Percentiles rank a stretch among this genome's conserved stretches.
phyloP scores from a whole-genome alignment of 148 eudicot species.

The Rhododendron molle region DNA sequence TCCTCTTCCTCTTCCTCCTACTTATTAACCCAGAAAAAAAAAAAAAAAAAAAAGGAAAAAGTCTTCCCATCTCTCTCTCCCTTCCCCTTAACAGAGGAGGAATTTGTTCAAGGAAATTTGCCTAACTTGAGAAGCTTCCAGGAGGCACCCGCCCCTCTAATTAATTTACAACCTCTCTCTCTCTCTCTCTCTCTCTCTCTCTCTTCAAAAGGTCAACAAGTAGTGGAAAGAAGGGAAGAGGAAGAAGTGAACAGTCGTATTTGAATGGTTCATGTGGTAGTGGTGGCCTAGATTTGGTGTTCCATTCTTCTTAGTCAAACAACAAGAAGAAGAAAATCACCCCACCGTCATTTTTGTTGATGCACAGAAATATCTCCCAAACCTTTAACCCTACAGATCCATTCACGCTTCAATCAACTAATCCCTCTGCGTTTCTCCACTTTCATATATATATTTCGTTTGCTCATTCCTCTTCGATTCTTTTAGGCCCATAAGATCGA shows the following conservation, averaged over 20 bases:
- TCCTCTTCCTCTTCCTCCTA: constrained; percentile 9
- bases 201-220: constrained; percentile 9
- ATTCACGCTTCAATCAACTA: not conserved
- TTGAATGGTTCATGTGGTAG: not conserved
- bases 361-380: not conserved
- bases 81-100: not conserved
- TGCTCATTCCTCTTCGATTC: not conserved
- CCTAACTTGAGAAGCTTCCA: constrained; percentile 40
- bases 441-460: not conserved
- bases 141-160: constrained; percentile 15
- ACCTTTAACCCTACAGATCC: not conserved
- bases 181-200: not conserved
- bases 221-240: not conserved
- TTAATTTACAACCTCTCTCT: not conserved
- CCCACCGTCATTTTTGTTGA: not conserved
- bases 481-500: not conserved
- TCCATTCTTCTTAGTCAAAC: not conserved
- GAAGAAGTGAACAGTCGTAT: constrained; percentile 1
- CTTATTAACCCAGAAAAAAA: not conserved
- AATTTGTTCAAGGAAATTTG: constrained; percentile 23
- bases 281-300: not conserved
- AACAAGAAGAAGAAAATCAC: not conserved
- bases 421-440: not conserved
- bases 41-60: not conserved
- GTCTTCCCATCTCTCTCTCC: not conserved